Evolutionary conservation across 306 rosid genomes (phyloP).

Genomic region (Hippophae rhamnoides): DNA sequence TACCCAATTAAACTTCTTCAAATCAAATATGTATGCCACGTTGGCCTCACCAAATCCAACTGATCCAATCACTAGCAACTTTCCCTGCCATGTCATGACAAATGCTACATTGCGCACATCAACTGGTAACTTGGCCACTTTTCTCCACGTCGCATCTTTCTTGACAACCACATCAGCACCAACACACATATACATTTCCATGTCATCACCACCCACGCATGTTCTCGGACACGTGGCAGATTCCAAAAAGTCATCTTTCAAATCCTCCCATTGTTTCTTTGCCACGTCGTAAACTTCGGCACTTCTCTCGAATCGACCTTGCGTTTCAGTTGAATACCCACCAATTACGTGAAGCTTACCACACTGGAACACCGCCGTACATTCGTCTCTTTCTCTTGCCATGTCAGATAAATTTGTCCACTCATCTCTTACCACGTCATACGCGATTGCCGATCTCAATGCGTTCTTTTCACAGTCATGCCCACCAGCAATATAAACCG

Average conservation of each 20-base stretch:
- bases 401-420: slow-evolving; percentile 49
- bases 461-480: slow-evolving; percentile 62
- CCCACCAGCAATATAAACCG: slow-evolving; percentile 53
- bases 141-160: slow-evolving; percentile 29
- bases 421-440: slow-evolving; percentile 37
- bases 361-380: slow-evolving; percentile 34
- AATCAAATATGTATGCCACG: slow-evolving; percentile 20
- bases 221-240: slow-evolving; percentile 47
- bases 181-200: slow-evolving; percentile 23
- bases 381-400: slow-evolving; percentile 61
- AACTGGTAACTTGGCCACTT: slow-evolving; percentile 23
- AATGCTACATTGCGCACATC: slow-evolving; percentile 36
- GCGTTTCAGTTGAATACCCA: slow-evolving; percentile 57
- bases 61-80: slow-evolving; percentile 38
- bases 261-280: slow-evolving; percentile 34
- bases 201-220: slow-evolving; percentile 16
- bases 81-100: slow-evolving; percentile 25
- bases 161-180: slow-evolving; percentile 20
- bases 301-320: slow-evolving; percentile 49
- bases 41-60: slow-evolving; percentile 39
- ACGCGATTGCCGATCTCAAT: slow-evolving; percentile 39
- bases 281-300: slow-evolving; percentile 41
- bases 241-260: slow-evolving; percentile 28
- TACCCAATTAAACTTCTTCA: slow-evolving; percentile 23
- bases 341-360: slow-evolving; percentile 36